Evolutionary conservation across 306 rosid species (phyloP), one percentile per base, ranked within the genome.

Genomic region (Carpinus fangiana): DNA sequence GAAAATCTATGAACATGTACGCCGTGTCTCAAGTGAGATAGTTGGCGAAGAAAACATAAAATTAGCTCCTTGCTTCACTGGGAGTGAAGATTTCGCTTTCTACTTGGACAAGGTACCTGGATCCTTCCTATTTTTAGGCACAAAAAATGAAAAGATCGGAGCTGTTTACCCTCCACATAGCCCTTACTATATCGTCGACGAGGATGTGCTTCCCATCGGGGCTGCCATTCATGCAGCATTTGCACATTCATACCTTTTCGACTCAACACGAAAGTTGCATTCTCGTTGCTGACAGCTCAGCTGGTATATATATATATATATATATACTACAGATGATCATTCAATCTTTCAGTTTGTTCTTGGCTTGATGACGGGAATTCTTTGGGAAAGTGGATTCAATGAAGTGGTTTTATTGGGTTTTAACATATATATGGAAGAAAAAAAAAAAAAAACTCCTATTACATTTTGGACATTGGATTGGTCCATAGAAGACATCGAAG

Each of bases 1-100:
- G 79, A 83, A 82, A 82, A 83, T 94, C 20, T 90, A 94, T 43
- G 74, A 92, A 72, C 80, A 83, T 28, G 98, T 71, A 1, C 47
- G 80, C 56, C 80, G 73, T 64, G 84, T 86, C 28, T 89, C 97
- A 0, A 80, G 79, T 0, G 86, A 81, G 80, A 89, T 92, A 5
- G 90, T 94, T 8, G 98, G 98, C 64, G 85, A 89, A 73, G 90
- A 89, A 46, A 90, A 92, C 53, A 76, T 78, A 45, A 12, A 52
- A 72, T 21, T 92, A 64, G 86, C 96, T 12, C 93, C 90, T 3
- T 36, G 36, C 72, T 76, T 85, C 81, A 92, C 90, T 75, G 98
- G 91, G 21, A 94, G 98, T 82, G 98, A 94, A 82, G 98, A 94
- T 88, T 94, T 94, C 79, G 93, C 98, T 46, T 91, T 90, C 86